Percentiles rank a stretch among this genome's conserved stretches.
phyloP scores from a whole-genome alignment of 169 alveolate genomes.

The Amoebophrya sp. region DNA sequence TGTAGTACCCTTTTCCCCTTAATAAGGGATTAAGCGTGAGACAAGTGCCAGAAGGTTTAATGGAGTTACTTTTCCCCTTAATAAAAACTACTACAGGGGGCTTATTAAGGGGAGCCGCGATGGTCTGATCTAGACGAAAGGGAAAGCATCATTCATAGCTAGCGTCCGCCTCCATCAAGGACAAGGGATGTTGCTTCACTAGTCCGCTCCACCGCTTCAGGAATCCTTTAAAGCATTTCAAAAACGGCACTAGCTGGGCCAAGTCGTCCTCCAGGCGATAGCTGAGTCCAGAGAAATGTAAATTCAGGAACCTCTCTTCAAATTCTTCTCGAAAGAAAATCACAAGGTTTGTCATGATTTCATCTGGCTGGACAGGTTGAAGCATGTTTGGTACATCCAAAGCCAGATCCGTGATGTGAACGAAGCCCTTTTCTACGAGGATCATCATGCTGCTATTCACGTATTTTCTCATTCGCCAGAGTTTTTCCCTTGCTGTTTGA shows the following conservation, averaged over 20 bases:
- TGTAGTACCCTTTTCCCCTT: no score
- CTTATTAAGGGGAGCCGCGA: no score
- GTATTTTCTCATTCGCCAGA: not conserved
- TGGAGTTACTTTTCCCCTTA: no score
- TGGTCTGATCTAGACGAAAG: no score
- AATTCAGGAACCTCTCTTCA: not conserved
- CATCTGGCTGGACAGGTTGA: no score
- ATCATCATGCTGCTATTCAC: not conserved
- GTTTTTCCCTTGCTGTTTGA: no score
- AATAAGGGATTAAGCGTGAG: no score
- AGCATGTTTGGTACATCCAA: not conserved
- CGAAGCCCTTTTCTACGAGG: not conserved
- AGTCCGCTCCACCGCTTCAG: not conserved
- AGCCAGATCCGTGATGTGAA: not conserved
- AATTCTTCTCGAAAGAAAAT: not conserved
- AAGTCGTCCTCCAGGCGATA: not conserved
- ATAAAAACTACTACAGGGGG: no score
- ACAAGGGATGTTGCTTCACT: not conserved
- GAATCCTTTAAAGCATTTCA: not conserved
- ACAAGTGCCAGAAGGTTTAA: no score
- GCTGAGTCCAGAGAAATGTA: not conserved
- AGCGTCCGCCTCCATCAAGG: constrained; percentile 5
- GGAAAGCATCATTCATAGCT: no score
- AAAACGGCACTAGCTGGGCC: not conserved
- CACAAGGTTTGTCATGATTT: no score